phyloP scores from a whole-genome alignment of 2,329 filamentous ascomycete species.

The Phyllosticta citribraziliensis region DNA sequence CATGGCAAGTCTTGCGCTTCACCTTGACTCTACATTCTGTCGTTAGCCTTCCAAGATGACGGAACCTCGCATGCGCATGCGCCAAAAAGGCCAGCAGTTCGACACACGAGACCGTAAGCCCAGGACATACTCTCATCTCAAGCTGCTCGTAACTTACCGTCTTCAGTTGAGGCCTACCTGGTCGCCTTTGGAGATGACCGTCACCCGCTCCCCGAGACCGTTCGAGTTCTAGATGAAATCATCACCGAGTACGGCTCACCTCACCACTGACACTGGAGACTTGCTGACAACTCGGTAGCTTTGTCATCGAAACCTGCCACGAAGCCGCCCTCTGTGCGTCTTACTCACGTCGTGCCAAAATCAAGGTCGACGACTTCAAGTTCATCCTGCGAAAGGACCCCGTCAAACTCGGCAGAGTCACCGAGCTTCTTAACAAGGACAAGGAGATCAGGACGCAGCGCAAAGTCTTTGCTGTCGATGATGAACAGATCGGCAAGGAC shows the following conservation, averaged over 20 bases:
- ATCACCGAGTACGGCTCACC: slow-evolving; percentile 56
- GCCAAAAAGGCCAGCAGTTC: slow-evolving; percentile 40
- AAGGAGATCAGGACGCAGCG: slow-evolving; percentile 74
- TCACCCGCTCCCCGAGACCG: slow-evolving; percentile 70
- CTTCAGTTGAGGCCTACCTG: slow-evolving; percentile 60
- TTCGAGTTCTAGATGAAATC: slow-evolving; percentile 86
- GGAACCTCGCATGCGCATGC: slow-evolving; percentile 39
- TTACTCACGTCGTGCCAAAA: slow-evolving; percentile 83
- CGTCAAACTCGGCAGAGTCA: slow-evolving; percentile 75
- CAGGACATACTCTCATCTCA: neutral
- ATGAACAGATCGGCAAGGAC: slow-evolving; percentile 51
- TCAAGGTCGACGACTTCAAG: slow-evolving; percentile 97
- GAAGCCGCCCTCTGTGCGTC: slow-evolving; percentile 77
- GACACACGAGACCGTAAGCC: slow-evolving; percentile 31
- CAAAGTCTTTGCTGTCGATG: slow-evolving; percentile 61
- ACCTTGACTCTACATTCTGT: neutral
- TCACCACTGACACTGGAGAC: neutral
- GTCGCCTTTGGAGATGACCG: slow-evolving; percentile 71
- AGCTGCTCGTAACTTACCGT: slow-evolving; percentile 6
- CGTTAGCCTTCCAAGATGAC: slow-evolving; percentile 26
- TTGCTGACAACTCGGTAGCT: slow-evolving; percentile 32
- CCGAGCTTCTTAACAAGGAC: slow-evolving; percentile 82
- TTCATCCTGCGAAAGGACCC: slow-evolving; percentile 84
- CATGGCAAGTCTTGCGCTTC: neutral
- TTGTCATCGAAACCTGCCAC: slow-evolving; percentile 88